Conservation (phyloP, 805 yeast genomes). For the Komagataella mondaviorum region DNA sequence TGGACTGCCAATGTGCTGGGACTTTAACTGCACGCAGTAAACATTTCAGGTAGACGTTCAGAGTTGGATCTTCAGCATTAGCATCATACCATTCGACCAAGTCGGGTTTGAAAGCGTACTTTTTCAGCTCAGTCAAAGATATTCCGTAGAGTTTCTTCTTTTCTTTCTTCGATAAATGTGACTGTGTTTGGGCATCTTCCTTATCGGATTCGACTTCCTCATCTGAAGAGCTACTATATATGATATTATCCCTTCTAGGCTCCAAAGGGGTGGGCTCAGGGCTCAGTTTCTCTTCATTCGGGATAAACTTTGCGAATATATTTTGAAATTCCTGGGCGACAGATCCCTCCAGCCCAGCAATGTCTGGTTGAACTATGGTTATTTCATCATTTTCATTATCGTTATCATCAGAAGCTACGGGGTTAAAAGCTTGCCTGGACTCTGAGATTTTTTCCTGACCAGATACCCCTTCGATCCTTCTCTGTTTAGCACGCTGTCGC, state of each 20-base stretch:
- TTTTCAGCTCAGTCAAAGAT: conserved; percentile 55
- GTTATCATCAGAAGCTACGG: not conserved
- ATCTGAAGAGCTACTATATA: not conserved
- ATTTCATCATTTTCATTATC: not conserved
- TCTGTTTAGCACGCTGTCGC: conserved; percentile 30
- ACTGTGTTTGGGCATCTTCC: conserved; percentile 9
- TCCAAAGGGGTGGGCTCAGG: not conserved
- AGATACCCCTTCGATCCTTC: not conserved
- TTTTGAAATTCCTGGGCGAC: not conserved
- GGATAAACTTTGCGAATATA: not conserved
- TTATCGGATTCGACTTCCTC: conserved; percentile 11
- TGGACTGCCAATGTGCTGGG: conserved; percentile 76
- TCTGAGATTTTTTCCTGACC: not conserved
- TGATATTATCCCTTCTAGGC: not conserved
- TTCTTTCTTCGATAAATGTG: conserved; percentile 32
- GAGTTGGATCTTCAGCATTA: conserved; percentile 67
- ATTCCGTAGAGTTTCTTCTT: conserved; percentile 38
- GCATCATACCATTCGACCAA: conserved; percentile 79
- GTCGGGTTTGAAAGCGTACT: conserved; percentile 49
- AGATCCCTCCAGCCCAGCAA: not conserved
- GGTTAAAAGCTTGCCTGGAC: not conserved
- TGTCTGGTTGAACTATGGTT: not conserved
- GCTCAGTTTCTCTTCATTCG: not conserved
- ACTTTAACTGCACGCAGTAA: conserved; percentile 58
- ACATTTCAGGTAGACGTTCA: conserved; percentile 52